Base-by-base conservation (phyloP, 495 filamentous ascomycete genomes). In the Penicillium nucicola region DNA sequence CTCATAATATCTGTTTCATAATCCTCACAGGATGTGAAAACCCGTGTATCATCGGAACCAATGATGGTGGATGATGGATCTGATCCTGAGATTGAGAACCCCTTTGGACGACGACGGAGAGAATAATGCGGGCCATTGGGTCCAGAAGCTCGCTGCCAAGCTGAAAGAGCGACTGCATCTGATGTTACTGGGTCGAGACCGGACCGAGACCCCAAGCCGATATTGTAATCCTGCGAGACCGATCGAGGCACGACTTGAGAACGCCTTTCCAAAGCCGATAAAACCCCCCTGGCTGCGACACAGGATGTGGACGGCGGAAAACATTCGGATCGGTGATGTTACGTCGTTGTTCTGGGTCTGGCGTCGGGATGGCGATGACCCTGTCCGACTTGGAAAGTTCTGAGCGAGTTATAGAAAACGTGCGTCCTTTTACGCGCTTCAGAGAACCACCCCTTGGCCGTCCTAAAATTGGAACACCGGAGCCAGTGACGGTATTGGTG, bases 1-100 rank as follows among this genome's bases (percentile, higher is more conserved):
- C 88, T 96, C 68, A 87, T 81, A 48, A 88, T 84, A 58, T 95
- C 91, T 3, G 82, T 84, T 47, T 95, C 91, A 45, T 95, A 89
- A 53, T 95, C 92, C 44, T 92, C 90, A 5, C 84, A 82, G 2
- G 84, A 90, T 10, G 78, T 77, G 49, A 89, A 85, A 14, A 84
- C 84, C 45, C 87, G 84, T 35, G 82, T 81, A 55, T 93, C 87
- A 53, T 98, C 92, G 15, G 92, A 96, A 30, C 89, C 88, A 31
- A 88, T 82, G 19, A 92, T 67, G 2, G 90, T 95, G 5, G 88
- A 92, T 11, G 88, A 79, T 37, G 84, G 87, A 55, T 96, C 90
- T 18, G 87, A 87, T 38, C 68, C 62, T 4, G 72, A 69, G 22
- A 74, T 67, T 6, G 77, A 81, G 45, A 72, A 67, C 37, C 75